Base-by-base conservation (phyloP, 345 rosid genomes). In the Cardamine resedifolia region DNA sequence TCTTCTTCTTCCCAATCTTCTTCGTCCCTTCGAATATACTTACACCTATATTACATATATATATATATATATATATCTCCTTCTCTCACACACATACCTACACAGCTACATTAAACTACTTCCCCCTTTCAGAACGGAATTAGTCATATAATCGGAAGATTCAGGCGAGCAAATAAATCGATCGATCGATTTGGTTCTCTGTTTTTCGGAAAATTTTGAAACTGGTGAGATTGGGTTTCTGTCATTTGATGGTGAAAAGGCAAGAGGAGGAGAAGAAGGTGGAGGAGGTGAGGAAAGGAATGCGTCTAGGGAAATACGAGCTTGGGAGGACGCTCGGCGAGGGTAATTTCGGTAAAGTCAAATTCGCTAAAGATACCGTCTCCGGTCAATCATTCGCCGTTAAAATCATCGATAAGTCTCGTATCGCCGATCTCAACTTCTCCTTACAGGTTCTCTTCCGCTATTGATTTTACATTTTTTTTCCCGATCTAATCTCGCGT, bases 281-380 rank as follows among this genome's bases (percentile, higher is more conserved):
- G 75, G 64, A 68, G 79, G 30, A 66, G 70, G 64, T 21, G 52
- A 51, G 50, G 23, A 79, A 75, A 83, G 90, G 88, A 83, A 87
- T 88, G 90, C 91, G 81, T 67, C 77, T 94, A 48, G 96, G 96
- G 14, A 91, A 91, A 80, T 94, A 94, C 85, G 88, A 89, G 81
- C 82, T 94, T 6, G 96, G 97, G 51, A 83, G 84, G 74, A 94
- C 96, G 24, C 88, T 94, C 3, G 98, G 98, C 4, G 96, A 91
- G 77, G 98, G 97, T 27, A 94, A 89, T 81, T 94, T 91, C 47
- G 98, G 91, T 0, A 91, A 94, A 78, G 98, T 94, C 8, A 91
- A 87, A 77, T 77, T 89, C 53, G 98, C 93, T 7, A 79, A 52
- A 41, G 77, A 94, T 72, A 58, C 85, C 30, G 82, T 83, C 24